Base-by-base conservation (phyloP, 202 grass and related monocot species). In the Cymbopogon flexuosus region DNA sequence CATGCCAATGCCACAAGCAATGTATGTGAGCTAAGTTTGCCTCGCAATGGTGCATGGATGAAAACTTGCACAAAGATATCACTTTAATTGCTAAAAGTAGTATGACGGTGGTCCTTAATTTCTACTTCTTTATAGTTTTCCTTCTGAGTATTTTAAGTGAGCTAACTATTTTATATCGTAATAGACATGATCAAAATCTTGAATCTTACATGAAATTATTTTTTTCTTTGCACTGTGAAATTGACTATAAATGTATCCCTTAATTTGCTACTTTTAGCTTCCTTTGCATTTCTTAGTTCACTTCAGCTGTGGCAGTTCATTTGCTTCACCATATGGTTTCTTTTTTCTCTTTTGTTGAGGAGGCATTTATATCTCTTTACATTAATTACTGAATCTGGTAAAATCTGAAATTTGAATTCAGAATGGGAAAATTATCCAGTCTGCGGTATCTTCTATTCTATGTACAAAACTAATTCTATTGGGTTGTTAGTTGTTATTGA, bases 1-100 rank as follows among this genome's bases (percentile, higher is more conserved):
- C 60, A 75, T 52, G 75, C 63, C 49, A 83, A 71, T 62, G 37
- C 52, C 2, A 19, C 31, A 61, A 82, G 62, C 87, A 81, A 72
- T 77, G 84, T 87, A 78, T 73, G 88, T 78, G 66, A 66, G 19
- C 59, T 54, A 71, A 61, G 65, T 62, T 36, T 42, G 60, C 31
- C 64, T 62, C 42, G 66, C 27, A 39, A 21, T 68, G 29, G 46
- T 33, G n/a, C 65, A 65, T 76, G 57, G 37, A 33, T 77, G 60
- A 78, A 76, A 46, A 45, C 22, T 41, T 39, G 65, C 40, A 65
- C 8, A 15, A 46, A 74, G 1, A 61, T 77, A 31, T 69, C 73
- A 39, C 35, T 47, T 59, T 35, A 58, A 78, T 65, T 78, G 35
- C 18, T 71, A 52, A 87, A 75, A 42, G 52, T 35, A 62, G 7